phyloP scores from a whole-genome alignment of 202 grass and related monocot genomes.

The Brachypodium distachyon region DNA sequence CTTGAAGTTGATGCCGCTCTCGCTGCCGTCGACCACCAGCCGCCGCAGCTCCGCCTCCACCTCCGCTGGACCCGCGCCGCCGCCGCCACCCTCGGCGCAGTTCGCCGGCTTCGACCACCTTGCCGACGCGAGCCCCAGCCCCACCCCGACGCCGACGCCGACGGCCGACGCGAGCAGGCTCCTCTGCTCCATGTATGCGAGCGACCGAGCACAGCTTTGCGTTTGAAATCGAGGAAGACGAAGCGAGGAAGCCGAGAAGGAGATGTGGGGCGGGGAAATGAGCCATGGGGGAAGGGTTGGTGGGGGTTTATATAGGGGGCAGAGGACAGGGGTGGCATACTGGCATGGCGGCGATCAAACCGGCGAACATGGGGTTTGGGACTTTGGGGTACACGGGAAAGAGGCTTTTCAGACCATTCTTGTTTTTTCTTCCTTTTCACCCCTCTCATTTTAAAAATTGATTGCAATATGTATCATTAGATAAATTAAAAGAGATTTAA shows the following conservation, averaged over 20 bases:
- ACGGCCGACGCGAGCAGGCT: conserved; percentile 71
- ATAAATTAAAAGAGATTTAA: too few relatives aligned
- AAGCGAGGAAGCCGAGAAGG: not conserved
- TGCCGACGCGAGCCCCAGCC: conserved; percentile 62
- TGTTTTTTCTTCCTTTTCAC: too few relatives aligned
- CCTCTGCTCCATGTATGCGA: conserved; percentile 78
- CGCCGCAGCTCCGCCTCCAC: conserved; percentile 79
- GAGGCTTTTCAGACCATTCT: too few relatives aligned
- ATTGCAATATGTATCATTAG: too few relatives aligned
- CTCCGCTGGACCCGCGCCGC: conserved; percentile 20
- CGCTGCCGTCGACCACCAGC: conserved; percentile 54
- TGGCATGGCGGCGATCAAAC: not conserved
- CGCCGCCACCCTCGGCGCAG: not conserved
- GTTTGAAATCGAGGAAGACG: not conserved
- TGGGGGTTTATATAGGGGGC: conserved; percentile 25
- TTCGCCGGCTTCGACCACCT: conserved; percentile 39
- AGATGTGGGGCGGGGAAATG: conserved; percentile 13
- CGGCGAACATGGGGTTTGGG: conserved; percentile 14
- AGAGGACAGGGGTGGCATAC: too few relatives aligned
- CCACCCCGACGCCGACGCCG: conserved; percentile 77
- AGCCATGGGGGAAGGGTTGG: conserved; percentile 10
- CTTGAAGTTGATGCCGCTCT: conserved; percentile 65
- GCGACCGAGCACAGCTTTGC: not conserved
- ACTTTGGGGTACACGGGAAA: not conserved
- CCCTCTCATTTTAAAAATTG: too few relatives aligned